Conservation (phyloP, 148 eudicot species). For the Fallopia convolvulus region DNA sequence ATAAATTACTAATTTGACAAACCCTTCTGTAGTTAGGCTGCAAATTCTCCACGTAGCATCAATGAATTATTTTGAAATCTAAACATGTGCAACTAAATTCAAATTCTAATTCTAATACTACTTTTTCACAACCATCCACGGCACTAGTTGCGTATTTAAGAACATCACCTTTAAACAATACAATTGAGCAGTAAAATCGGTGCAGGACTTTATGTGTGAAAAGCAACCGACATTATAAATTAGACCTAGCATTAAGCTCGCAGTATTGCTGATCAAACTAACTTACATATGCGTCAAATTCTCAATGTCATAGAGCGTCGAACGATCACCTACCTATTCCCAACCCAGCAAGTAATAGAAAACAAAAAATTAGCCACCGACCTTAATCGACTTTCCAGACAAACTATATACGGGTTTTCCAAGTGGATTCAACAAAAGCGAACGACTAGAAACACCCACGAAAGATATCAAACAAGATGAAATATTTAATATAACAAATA, state of each 20-base stretch:
- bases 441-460: constrained; percentile 4
- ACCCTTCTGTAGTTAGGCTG: background rate
- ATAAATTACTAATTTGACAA: background rate
- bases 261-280: background rate
- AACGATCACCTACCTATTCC: background rate
- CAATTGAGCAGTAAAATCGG: background rate
- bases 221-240: background rate
- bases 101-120: background rate
- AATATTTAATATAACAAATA: constrained; percentile 4
- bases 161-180: background rate
- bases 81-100: background rate
- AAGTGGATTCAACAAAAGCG: constrained; percentile 2
- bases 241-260: background rate
- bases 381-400: background rate
- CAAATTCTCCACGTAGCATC: no score
- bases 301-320: background rate
- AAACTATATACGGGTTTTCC: background rate
- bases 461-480: background rate
- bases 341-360: background rate
- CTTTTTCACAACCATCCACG: background rate
- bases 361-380: background rate
- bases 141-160: background rate
- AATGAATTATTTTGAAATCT: background rate
- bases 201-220: background rate
- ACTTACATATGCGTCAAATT: background rate